Conservation (phyloP, 306 rosid species). For the Rosa lucieae region DNA sequence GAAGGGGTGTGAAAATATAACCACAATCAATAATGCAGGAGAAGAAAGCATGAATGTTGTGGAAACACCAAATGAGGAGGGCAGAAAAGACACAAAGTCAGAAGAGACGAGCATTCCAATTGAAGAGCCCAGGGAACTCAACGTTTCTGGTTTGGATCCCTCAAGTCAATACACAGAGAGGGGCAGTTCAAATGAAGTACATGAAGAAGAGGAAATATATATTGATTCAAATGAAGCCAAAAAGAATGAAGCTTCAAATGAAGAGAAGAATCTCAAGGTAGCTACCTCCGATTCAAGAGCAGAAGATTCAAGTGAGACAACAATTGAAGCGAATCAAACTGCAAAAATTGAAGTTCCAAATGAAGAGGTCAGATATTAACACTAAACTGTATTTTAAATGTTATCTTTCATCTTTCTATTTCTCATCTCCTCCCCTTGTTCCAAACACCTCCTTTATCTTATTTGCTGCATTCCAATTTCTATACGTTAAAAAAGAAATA, state of each 20-base stretch:
- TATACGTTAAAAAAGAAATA: not conserved
- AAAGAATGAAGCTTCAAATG: not conserved
- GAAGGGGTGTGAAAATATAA: not conserved
- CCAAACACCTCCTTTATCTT: not conserved
- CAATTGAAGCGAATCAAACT: constrained; percentile 22
- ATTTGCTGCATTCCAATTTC: not conserved
- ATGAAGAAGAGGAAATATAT: too few relatives aligned
- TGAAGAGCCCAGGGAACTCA: constrained; percentile 18
- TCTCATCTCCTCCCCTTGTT: not conserved
- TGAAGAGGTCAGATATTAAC: constrained; percentile 28
- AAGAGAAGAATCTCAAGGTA: constrained; percentile 19
- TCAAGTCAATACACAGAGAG: not conserved
- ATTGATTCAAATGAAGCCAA: not conserved
- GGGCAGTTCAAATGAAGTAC: not conserved
- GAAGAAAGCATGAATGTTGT: not conserved
- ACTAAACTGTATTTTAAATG: not conserved
- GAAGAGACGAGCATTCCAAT: not conserved
- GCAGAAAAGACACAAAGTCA: not conserved
- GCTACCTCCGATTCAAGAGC: constrained; percentile 11
- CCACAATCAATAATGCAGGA: not conserved
- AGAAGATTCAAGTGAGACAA: constrained; percentile 12
- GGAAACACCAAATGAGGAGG: not conserved
- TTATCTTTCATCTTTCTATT: not conserved
- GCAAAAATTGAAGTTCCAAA: constrained; percentile 7
- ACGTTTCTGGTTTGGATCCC: constrained; percentile 8